A percentile compares a stretch with the other conserved stretches of the same genome.
phyloP scores from a whole-genome alignment of 768 basidiomycete genomes.

The Lentinula guzmanii region DNA sequence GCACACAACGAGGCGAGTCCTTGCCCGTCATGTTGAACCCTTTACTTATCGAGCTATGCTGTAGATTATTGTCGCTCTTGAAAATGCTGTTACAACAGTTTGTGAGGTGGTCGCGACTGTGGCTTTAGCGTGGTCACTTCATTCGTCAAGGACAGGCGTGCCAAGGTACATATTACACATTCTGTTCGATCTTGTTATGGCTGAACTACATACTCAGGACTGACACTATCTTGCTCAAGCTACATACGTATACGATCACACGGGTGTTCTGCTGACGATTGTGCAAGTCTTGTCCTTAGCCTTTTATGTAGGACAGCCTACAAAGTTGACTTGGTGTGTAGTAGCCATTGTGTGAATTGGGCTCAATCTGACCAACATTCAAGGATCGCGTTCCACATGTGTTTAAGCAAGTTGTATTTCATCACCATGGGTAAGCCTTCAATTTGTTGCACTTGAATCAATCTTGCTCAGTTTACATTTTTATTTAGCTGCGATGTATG shows the following conservation, averaged over 20 bases:
- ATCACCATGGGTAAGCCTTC: conserved; percentile 2
- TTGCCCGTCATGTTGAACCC: neutral
- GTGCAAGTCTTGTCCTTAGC: neutral
- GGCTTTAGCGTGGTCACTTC: conserved; percentile 1
- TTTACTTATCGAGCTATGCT: neutral
- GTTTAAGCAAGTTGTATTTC: conserved; percentile 2
- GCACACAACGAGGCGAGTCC: neutral
- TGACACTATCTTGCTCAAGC: neutral
- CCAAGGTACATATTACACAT: neutral
- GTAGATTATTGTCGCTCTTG: neutral
- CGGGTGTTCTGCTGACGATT: conserved; percentile 1
- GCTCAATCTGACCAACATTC: neutral
- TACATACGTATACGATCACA: neutral
- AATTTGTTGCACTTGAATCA: neutral
- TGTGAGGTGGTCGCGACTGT: neutral
- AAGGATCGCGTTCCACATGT: conserved; percentile 4
- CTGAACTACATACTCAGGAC: neutral
- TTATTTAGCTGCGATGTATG: neutral
- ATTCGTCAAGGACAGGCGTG: neutral
- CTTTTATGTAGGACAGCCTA: neutral
- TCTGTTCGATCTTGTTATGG: neutral
- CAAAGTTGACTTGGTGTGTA: conserved; percentile 1
- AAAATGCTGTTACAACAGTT: neutral
- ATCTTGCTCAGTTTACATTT: neutral
- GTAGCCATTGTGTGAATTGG: neutral